These are phyloP conservation scores for Prunus mira DNA, from an alignment of 306 rosid species.

Conservation along the genomic window DNA sequence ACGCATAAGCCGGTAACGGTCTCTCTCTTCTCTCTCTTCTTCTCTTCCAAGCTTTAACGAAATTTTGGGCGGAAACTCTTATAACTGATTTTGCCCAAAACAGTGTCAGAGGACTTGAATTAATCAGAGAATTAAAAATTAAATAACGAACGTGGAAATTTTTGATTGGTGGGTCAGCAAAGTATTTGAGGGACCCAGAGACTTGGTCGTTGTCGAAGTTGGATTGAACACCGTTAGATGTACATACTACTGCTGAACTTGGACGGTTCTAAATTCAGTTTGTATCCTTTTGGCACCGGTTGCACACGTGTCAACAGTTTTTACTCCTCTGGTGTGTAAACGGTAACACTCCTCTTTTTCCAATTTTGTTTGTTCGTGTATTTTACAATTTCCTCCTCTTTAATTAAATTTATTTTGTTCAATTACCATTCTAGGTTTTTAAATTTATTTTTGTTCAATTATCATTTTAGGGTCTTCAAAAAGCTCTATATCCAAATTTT, in stretches of 20 bases:
- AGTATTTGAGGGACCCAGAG: not conserved
- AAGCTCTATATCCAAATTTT: too few species aligned
- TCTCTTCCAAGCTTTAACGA: not conserved
- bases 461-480: too few species aligned
- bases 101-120: not conserved
- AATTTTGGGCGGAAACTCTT: slow-evolving; percentile 23
- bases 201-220: not conserved
- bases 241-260: not conserved
- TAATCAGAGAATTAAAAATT: not conserved
- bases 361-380: too few species aligned
- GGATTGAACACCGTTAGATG: not conserved
- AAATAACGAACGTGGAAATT: not conserved
- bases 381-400: too few species aligned
- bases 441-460: too few species aligned
- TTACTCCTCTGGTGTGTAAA: too few species aligned
- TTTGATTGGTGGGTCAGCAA: not conserved
- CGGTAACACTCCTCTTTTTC: too few species aligned
- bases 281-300: too few species aligned
- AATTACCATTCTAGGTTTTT: too few species aligned
- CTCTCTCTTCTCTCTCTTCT: not conserved
- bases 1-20: slow-evolving; percentile 7
- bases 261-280: not conserved
- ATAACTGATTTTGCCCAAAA: slow-evolving; percentile 4
- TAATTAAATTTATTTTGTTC: too few species aligned
- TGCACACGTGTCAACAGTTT: too few species aligned